Conservation (phyloP, 352 stramenopile species). For the Thalassiosira exigua region DNA sequence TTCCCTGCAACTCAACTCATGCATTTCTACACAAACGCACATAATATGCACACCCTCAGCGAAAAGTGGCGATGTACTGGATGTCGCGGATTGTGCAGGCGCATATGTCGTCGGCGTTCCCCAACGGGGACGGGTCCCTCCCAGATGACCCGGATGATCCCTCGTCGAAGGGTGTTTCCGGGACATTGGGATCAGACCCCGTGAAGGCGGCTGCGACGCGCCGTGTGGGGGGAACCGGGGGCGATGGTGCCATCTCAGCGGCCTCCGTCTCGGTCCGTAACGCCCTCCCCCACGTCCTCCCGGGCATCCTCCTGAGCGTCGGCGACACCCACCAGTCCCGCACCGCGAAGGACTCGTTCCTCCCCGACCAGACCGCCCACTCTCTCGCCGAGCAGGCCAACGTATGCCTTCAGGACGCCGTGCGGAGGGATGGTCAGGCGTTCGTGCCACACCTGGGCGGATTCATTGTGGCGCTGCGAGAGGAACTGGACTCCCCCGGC, state of each 20-base stretch:
- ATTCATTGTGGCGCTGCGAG: slow-evolving; percentile 81
- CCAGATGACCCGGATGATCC: slow-evolving; percentile 15
- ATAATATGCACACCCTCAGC: too few relatives aligned
- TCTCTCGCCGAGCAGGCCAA: slow-evolving; percentile 82
- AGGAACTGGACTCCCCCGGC: slow-evolving; percentile 82
- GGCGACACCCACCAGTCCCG: slow-evolving; percentile 79
- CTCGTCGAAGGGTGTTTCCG: background rate
- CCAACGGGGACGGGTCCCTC: too few relatives aligned
- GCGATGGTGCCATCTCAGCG: slow-evolving; percentile 48
- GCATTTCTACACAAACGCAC: too few relatives aligned
- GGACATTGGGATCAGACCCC: too few relatives aligned
- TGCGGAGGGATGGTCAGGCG: slow-evolving; percentile 70
- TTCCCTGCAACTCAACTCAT: too few relatives aligned
- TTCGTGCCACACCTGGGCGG: slow-evolving; percentile 83
- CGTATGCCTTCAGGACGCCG: slow-evolving; percentile 74
- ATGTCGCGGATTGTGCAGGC: slow-evolving; percentile 84
- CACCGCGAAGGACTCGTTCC: slow-evolving; percentile 74
- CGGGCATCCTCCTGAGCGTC: slow-evolving; percentile 82
- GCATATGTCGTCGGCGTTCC: slow-evolving; percentile 81
- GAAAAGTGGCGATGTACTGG: slow-evolving; percentile 87
- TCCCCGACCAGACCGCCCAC: slow-evolving; percentile 81
- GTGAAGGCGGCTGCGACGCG: too few relatives aligned
- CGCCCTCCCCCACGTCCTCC: slow-evolving; percentile 78
- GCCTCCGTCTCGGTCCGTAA: slow-evolving; percentile 81
- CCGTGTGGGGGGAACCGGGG: slow-evolving; percentile 2